Conservation (phyloP, 1,284 basidiomycete genomes). For the Ceratobasidium sp. region DNA sequence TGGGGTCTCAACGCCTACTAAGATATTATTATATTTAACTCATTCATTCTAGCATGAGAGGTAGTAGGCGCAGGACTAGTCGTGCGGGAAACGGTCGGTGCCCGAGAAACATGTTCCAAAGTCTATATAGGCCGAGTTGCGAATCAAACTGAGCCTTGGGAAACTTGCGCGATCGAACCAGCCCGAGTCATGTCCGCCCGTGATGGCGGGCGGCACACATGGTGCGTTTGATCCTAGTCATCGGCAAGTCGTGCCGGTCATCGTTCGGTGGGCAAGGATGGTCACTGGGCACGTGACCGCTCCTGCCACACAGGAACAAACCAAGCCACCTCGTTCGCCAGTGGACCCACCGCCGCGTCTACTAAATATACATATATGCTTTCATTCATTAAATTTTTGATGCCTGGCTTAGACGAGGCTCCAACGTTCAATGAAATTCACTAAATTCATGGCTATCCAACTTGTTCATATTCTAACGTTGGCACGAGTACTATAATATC, state of each 20-base stretch:
- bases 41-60: background rate
- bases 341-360: too few species aligned
- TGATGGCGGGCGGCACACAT: conserved; percentile 50
- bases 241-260: background rate
- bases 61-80: background rate
- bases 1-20: conserved; percentile 56
- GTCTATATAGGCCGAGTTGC: background rate
- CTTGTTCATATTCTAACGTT: too few species aligned
- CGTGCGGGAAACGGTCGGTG: background rate
- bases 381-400: too few species aligned
- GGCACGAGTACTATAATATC: background rate
- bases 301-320: background rate
- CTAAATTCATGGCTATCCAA: too few species aligned
- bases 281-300: background rate
- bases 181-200: conserved; percentile 71
- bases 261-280: background rate
- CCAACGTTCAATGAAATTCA: too few species aligned
- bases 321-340: background rate
- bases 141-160: background rate
- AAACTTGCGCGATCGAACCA: conserved; percentile 37
- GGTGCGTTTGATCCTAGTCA: background rate
- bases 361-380: too few species aligned
- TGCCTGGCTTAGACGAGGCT: too few species aligned
- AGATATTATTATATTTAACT: background rate
- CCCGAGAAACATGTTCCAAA: too few species aligned